Conservation (phyloP, 805 yeast species). For the Barnettozyma populi region DNA sequence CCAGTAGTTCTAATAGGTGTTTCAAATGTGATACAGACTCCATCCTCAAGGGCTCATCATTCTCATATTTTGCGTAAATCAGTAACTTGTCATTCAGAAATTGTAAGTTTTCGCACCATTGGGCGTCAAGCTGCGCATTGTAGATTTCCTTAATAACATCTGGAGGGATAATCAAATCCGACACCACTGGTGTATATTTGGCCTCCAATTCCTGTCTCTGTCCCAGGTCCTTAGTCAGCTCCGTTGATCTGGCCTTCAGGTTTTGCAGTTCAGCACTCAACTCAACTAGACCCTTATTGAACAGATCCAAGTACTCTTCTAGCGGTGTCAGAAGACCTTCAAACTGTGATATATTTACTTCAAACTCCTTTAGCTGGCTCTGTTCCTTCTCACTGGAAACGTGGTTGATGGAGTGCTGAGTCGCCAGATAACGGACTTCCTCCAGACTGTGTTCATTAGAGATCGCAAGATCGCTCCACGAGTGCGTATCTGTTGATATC, state of each 20-base stretch:
- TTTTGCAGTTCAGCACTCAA: conserved; percentile 58
- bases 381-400: conserved; percentile 10
- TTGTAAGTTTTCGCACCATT: conserved; percentile 64
- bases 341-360: conserved; percentile 17
- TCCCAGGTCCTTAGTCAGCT: conserved; percentile 41
- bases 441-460: conserved; percentile 5
- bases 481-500: not conserved
- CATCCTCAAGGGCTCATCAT: conserved; percentile 12
- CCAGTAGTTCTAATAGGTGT: conserved; percentile 43
- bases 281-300: conserved; percentile 51
- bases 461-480: not conserved
- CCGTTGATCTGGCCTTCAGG: conserved; percentile 48
- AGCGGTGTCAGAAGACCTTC: conserved; percentile 38
- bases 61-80: conserved; percentile 40
- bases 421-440: conserved; percentile 7
- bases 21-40: conserved; percentile 18
- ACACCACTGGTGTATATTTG: conserved; percentile 66
- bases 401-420: conserved; percentile 9
- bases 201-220: conserved; percentile 43
- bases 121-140: conserved; percentile 47
- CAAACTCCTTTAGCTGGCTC: conserved; percentile 14
- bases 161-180: conserved; percentile 74
- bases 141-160: conserved; percentile 53
- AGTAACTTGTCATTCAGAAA: conserved; percentile 54
- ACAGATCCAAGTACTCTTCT: conserved; percentile 44